Conservation (phyloP, 1,139 yeast species). For the Lodderomyces pseudojiufengensis region DNA sequence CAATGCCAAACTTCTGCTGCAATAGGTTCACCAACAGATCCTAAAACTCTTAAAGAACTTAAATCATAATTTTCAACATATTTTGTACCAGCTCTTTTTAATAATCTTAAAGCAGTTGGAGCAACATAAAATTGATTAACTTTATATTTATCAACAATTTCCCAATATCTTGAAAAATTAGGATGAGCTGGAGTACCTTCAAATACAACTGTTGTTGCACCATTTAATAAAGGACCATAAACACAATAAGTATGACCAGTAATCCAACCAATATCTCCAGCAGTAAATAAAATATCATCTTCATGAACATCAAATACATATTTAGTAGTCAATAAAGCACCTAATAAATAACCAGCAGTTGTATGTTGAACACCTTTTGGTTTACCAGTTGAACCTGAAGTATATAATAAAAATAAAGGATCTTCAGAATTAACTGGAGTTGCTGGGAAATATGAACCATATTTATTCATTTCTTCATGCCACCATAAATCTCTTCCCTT, state of each 20-base stretch:
- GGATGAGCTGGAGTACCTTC: conserved; percentile 90
- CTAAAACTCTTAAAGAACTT: conserved; percentile 65
- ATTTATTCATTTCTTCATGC: conserved; percentile 70
- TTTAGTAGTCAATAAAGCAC: conserved; percentile 66
- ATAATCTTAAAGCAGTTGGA: conserved; percentile 80
- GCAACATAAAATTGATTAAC: conserved; percentile 87
- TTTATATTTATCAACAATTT: conserved; percentile 71
- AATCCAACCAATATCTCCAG: conserved; percentile 89
- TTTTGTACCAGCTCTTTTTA: conserved; percentile 77
- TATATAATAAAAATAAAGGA: conserved; percentile 60
- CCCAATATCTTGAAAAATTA: conserved; percentile 76
- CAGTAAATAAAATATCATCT: conserved; percentile 72
- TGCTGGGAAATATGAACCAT: conserved; percentile 62
- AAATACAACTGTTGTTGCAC: conserved; percentile 78
- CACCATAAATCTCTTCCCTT: conserved; percentile 72
- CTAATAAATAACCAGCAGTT: conserved; percentile 76
- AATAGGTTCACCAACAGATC: conserved; percentile 90
- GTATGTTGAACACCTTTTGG: conserved; percentile 72
- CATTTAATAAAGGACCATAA: conserved; percentile 74
- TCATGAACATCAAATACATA: conserved; percentile 75
- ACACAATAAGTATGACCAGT: conserved; percentile 84
- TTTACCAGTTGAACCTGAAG: conserved; percentile 68
- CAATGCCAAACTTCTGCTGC: conserved; percentile 94
- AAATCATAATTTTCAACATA: conserved; percentile 63
- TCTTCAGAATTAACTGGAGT: conserved; percentile 58